Evolutionary conservation across 1,284 basidiomycete species (phyloP).

Genomic region (Cerioporus squamosus): DNA sequence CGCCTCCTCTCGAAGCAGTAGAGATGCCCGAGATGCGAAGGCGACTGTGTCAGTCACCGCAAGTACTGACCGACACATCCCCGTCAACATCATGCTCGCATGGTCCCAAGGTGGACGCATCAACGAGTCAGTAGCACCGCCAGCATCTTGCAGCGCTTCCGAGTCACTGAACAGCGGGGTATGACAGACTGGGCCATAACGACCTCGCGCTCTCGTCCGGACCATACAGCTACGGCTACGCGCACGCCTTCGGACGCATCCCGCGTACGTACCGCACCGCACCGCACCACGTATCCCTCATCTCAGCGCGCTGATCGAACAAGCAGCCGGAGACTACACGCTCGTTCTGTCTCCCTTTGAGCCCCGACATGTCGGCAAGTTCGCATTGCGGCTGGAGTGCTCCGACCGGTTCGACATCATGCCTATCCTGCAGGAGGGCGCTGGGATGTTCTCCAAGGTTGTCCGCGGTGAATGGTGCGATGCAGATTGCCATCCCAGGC

Average conservation of each 20-base stretch:
- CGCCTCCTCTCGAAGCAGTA: slow-evolving; percentile 10
- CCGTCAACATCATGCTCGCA: slow-evolving; percentile 76
- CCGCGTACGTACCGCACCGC: slow-evolving; percentile 50
- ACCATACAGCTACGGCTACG: slow-evolving; percentile 81
- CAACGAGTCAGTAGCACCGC: slow-evolving; percentile 60
- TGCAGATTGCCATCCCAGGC: not conserved
- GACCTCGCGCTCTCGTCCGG: slow-evolving; percentile 79
- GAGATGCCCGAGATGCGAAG: slow-evolving; percentile 34
- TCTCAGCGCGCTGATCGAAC: not conserved
- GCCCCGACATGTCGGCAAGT: slow-evolving; percentile 68
- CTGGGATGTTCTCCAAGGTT: slow-evolving; percentile 84
- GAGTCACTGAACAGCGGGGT: not conserved
- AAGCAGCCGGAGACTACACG: slow-evolving; percentile 79
- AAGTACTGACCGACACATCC: slow-evolving; percentile 66
- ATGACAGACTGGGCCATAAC: slow-evolving; percentile 58
- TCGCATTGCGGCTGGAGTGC: slow-evolving; percentile 66
- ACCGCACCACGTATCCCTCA: not conserved
- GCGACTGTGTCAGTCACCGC: slow-evolving; percentile 54
- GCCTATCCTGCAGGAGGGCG: slow-evolving; percentile 86
- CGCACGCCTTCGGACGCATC: slow-evolving; percentile 57
- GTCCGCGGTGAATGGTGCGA: slow-evolving; percentile 74
- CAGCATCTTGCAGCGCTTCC: not conserved
- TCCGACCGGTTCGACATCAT: slow-evolving; percentile 68
- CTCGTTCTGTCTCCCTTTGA: slow-evolving; percentile 85
- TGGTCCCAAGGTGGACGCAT: slow-evolving; percentile 80